Conservation (phyloP, 352 stramenopile species). For the Saprolegnia diclina region DNA sequence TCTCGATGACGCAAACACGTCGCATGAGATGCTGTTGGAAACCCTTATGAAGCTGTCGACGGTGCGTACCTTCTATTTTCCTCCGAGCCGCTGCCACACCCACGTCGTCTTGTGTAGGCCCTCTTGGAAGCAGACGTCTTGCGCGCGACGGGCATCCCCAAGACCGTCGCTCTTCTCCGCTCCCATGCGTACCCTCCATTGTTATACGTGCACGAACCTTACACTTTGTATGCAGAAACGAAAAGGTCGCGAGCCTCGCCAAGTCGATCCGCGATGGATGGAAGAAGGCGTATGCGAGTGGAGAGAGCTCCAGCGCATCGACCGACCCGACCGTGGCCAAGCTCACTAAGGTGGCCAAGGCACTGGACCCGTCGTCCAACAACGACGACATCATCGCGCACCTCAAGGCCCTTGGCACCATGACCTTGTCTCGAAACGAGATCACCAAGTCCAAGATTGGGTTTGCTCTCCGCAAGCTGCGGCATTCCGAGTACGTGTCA, state of each 20-base stretch:
- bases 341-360: neutral
- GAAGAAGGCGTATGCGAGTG: slow-evolving; percentile 46
- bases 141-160: slow-evolving; percentile 61
- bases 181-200: slow-evolving; percentile 51
- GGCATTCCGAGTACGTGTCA: slow-evolving; percentile 64
- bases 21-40: slow-evolving; percentile 62
- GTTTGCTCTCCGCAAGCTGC: slow-evolving; percentile 63
- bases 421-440: slow-evolving; percentile 60
- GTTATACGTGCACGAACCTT: neutral
- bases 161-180: slow-evolving; percentile 54
- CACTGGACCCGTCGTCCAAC: too few species aligned
- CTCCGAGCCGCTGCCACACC: neutral
- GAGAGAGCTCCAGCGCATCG: slow-evolving; percentile 43
- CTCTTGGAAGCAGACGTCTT: slow-evolving; percentile 52
- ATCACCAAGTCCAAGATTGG: slow-evolving; percentile 79
- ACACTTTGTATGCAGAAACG: slow-evolving; percentile 42
- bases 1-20: slow-evolving; percentile 40
- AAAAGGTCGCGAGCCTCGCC: slow-evolving; percentile 66
- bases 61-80: slow-evolving; percentile 29
- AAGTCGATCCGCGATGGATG: slow-evolving; percentile 60
- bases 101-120: slow-evolving; percentile 40
- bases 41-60: slow-evolving; percentile 48
- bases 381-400: slow-evolving; percentile 28
- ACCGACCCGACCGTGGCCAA: neutral
- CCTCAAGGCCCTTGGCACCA: slow-evolving; percentile 54